phyloP scores from a whole-genome alignment of 2,329 filamentous ascomycete genomes.

The Monascus ruber region DNA sequence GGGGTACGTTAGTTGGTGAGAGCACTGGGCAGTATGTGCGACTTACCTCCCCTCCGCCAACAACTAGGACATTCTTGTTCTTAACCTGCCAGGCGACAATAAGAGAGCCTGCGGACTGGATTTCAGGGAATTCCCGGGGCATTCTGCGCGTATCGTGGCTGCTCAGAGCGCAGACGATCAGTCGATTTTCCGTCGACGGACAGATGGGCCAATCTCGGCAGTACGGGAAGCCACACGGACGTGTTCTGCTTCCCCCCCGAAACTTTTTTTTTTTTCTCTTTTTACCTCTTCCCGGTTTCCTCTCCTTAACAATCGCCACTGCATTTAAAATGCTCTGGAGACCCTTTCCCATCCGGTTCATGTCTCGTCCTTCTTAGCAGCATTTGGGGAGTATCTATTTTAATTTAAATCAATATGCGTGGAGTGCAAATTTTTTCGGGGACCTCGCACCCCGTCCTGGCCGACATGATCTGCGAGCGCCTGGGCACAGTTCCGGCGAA shows the following conservation, averaged over 20 bases:
- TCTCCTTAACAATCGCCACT: constrained; percentile 2
- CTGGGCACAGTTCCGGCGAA: constrained; percentile 49
- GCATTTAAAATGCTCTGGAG: constrained; percentile 6
- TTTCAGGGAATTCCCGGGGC: constrained; percentile 55
- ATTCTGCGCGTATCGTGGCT: constrained; percentile 19
- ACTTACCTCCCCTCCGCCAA: constrained; percentile 85
- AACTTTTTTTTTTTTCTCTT: constrained; percentile 9
- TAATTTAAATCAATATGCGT: constrained; percentile 40
- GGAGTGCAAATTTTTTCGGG: constrained; percentile 58
- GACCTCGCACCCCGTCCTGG: constrained; percentile 52
- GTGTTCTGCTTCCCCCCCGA: constrained; percentile 2
- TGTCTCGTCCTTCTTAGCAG: constrained; percentile 3
- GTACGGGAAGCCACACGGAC: constrained; percentile 7
- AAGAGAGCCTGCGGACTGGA: constrained; percentile 83
- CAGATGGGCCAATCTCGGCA: background rate
- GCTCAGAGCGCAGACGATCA: too few relatives aligned
- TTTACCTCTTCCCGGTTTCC: constrained; percentile 3
- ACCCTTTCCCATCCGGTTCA: background rate
- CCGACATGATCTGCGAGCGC: constrained; percentile 55
- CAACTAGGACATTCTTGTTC: constrained; percentile 77
- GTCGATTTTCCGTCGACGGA: too few relatives aligned
- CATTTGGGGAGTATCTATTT: background rate
- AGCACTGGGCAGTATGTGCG: background rate
- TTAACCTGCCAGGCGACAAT: constrained; percentile 94
- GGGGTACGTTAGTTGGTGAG: background rate